phyloP scores from a whole-genome alignment of 345 rosid species.

The Populus alba region DNA sequence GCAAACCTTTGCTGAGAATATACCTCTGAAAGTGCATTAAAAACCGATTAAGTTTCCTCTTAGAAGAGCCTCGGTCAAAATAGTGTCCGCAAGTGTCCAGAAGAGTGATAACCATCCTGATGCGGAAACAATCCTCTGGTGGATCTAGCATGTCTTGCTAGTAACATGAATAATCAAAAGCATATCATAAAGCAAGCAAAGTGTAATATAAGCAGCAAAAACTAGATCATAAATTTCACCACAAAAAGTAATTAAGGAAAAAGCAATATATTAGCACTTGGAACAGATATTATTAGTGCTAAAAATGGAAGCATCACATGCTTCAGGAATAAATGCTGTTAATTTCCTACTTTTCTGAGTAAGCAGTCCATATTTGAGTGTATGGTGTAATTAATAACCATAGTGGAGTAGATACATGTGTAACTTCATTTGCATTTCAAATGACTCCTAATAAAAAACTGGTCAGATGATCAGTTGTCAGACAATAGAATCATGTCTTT shows the following conservation, averaged over 20 bases:
- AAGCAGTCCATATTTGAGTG: too few relatives aligned
- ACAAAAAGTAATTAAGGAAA: not conserved
- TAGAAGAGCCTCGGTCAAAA: slow-evolving; percentile 95
- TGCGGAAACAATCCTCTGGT: slow-evolving; percentile 93
- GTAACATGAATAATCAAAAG: slow-evolving; percentile 21
- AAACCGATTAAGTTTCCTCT: slow-evolving; percentile 92
- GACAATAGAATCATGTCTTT: not conserved
- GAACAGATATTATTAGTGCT: not conserved
- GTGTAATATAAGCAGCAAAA: not conserved
- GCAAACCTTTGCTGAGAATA: slow-evolving; percentile 75
- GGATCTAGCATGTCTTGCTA: slow-evolving; percentile 92
- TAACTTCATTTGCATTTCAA: not conserved
- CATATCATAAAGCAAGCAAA: slow-evolving; percentile 10
- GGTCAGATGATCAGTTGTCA: not conserved
- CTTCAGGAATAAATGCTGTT: not conserved
- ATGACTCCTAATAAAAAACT: not conserved
- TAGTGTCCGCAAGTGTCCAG: slow-evolving; percentile 97
- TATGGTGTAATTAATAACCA: not conserved
- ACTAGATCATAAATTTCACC: not conserved
- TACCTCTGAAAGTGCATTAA: slow-evolving; percentile 92
- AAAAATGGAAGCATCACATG: not conserved
- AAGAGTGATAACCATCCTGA: slow-evolving; percentile 89
- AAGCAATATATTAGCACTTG: not conserved
- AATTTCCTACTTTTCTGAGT: not conserved
- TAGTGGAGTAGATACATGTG: not conserved